Conservation (phyloP, 2,329 filamentous ascomycete species). For the Neocatenulostroma microsporum region DNA sequence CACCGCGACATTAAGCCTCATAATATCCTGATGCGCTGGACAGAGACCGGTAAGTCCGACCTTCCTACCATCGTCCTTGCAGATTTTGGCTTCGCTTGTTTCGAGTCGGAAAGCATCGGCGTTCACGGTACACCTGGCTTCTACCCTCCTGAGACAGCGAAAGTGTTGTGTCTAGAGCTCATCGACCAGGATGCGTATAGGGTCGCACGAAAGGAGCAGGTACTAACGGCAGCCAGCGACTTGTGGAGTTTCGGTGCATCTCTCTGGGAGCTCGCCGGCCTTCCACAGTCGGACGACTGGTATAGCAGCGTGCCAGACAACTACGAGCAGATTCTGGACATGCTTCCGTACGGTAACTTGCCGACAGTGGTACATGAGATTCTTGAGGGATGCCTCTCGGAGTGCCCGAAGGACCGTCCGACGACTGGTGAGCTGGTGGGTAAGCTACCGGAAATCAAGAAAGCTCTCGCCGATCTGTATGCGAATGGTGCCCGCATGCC, state of each 20-base stretch:
- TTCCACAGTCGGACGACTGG: slow-evolving; percentile 1
- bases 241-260: slow-evolving; percentile 21
- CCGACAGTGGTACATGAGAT: neutral
- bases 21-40: slow-evolving; percentile 20
- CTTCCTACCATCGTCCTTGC: slow-evolving; percentile 19
- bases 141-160: slow-evolving; percentile 5
- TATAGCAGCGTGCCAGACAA: neutral
- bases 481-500: slow-evolving; percentile 1
- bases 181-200: slow-evolving; percentile 2
- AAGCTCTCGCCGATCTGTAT: neutral
- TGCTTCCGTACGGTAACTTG: slow-evolving; percentile 1
- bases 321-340: neutral
- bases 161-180: slow-evolving; percentile 7
- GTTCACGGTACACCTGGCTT: slow-evolving; percentile 13
- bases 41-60: slow-evolving; percentile 2
- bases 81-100: slow-evolving; percentile 16
- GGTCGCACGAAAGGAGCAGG: neutral
- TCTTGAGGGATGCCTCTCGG: neutral
- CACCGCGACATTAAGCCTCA: slow-evolving; percentile 21
- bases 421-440: neutral
- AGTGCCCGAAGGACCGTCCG: neutral
- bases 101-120: slow-evolving; percentile 5
- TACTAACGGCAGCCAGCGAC: slow-evolving; percentile 16
- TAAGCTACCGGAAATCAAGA: neutral
- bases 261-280: slow-evolving; percentile 15